Base-by-base conservation (phyloP, 139 green algal species). In the Haematococcus lacustris region DNA sequence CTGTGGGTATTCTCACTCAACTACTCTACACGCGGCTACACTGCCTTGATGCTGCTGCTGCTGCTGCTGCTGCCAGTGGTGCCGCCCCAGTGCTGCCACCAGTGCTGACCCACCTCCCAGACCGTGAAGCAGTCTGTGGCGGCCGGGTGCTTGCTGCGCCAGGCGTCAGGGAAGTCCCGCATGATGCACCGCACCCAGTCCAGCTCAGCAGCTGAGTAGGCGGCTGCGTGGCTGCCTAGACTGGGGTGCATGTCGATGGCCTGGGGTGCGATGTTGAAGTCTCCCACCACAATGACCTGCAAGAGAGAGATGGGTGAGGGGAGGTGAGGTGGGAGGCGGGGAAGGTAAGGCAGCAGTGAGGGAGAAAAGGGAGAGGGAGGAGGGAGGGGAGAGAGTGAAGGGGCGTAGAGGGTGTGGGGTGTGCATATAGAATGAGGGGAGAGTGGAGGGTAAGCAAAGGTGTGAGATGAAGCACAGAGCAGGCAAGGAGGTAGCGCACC, bases 61-160 rank as follows among this genome's bases (percentile, higher is more conserved):
- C n/a, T n/a, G n/a, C n/a, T n/a, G n/a, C n/a, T n/a, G 21, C 47
- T 13, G 21, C 13, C 47, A n/a, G 13, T 28, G 13, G 13, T 13
- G 13, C 47, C 21, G 21, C 13, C 13, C 47, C 13, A 21, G 47
- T 57, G 13, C 21, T 13, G 13, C 47, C 47, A 57, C 13, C 47
- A n/a, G 13, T 21, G 13, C 13, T 57, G 21, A 38, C 66, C 1
- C 67, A 72, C 67, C 71, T 92, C 83, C 85, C 88, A 94, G 0
- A 93, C 88, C 0, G 81, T 89, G 80, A 82, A 93, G 0, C 47
- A 37, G 37, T 70, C 66, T 6, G 50, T 28, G 3, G 43, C 37
- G 1, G 82, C 51, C 0, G 83, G 79, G 76, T 92, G 84, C 73
- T 84, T 51, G 3, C 41, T 61, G 3, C 89, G 70, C 85, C 86